A percentile compares a stretch with the other conserved stretches of the same genome.
phyloP scores from a whole-genome alignment of 164 flowering plant species.

The Chloranthus sessilifolius region DNA sequence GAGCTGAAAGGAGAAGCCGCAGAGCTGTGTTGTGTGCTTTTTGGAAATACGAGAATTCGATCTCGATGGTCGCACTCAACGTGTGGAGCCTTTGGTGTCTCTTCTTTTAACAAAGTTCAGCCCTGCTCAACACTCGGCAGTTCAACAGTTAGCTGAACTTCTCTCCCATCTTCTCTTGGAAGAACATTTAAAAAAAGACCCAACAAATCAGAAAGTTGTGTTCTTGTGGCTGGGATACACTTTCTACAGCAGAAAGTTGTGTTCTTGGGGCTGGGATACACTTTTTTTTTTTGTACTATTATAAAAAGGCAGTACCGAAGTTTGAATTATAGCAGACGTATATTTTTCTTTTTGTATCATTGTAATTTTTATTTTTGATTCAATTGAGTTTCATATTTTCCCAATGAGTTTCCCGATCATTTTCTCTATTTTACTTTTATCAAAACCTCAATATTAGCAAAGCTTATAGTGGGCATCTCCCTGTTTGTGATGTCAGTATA shows the following conservation, averaged over 20 bases:
- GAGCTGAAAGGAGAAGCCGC: conserved; percentile 96
- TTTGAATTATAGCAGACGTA: too few species aligned
- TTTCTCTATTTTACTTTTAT: too few species aligned
- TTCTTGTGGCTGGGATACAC: conserved; percentile 77
- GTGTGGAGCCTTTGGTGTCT: conserved; percentile 95
- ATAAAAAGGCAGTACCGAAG: too few species aligned
- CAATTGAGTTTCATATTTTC: too few species aligned
- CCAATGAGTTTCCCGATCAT: too few species aligned
- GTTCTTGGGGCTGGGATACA: too few species aligned
- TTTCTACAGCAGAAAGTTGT: conserved; percentile 90
- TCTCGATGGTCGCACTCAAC: conserved; percentile 84
- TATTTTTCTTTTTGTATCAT: too few species aligned
- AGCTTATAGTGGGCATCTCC: too few species aligned
- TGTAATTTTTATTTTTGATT: too few species aligned
- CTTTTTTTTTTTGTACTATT: too few species aligned
- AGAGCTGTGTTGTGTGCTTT: conserved; percentile 84
- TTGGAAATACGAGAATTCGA: conserved; percentile 83
- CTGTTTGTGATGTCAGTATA: too few species aligned
- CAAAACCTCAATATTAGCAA: too few species aligned
- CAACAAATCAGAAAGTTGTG: conserved; percentile 64
- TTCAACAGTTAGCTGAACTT: conserved; percentile 94
- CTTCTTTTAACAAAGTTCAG: conserved; percentile 75
- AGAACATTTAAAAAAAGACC: conserved; percentile 88
- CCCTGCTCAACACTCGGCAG: conserved; percentile 85
- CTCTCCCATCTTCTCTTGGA: conserved; percentile 83